A percentile compares a stretch with the other conserved stretches of the same genome.
These are phyloP conservation scores for Fusarium algeriense DNA, from an alignment of 2,329 filamentous ascomycete genomes.

Conservation along the genomic window DNA sequence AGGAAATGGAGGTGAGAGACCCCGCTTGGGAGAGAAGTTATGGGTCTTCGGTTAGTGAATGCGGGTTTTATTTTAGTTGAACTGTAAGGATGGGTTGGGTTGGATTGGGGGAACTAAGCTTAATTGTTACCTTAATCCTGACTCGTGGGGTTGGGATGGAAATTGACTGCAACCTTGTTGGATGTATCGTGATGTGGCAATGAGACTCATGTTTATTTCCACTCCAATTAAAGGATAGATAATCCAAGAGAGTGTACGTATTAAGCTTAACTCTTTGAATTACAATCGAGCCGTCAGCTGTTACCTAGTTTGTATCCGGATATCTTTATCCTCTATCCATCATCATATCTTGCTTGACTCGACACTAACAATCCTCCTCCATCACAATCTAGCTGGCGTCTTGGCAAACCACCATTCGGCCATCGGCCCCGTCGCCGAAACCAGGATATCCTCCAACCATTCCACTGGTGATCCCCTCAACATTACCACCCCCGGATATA, in stretches of 20 bases:
- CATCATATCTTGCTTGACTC: not conserved
- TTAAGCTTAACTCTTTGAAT: not conserved
- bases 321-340: conserved; percentile 1
- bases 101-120: conserved; percentile 16
- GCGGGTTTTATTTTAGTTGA: not conserved
- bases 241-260: not conserved
- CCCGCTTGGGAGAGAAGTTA: conserved; percentile 31
- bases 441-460: conserved; percentile 6
- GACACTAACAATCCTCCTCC: not conserved
- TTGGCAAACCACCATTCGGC: conserved; percentile 30
- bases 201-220: not conserved
- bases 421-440: conserved; percentile 33
- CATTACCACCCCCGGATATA: conserved; percentile 31
- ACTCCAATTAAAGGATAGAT: not conserved
- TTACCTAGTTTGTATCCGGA: not conserved
- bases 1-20: conserved; percentile 3
- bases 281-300: not conserved
- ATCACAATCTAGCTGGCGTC: conserved; percentile 7
- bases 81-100: not conserved
- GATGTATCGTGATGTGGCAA: not conserved
- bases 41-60: conserved; percentile 8
- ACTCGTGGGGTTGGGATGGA: conserved; percentile 21
- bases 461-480: conserved; percentile 34
- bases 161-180: not conserved
- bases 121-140: conserved; percentile 33